These are phyloP conservation scores for Colletotrichum scovillei DNA, from an alignment of 2,329 filamentous ascomycete genomes.

Conservation along the genomic window DNA sequence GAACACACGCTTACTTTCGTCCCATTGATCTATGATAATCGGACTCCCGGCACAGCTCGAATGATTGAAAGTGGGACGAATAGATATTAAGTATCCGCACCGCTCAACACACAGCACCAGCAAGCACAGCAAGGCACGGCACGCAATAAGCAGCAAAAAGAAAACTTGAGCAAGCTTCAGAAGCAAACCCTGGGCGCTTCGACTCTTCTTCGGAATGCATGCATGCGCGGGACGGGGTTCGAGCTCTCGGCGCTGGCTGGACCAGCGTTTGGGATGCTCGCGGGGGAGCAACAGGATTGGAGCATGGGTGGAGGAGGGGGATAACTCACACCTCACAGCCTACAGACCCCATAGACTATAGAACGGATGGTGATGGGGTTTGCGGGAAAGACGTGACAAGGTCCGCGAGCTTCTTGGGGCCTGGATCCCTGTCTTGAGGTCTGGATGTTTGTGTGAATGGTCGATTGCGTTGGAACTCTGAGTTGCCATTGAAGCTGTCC, in stretches of 20 bases:
- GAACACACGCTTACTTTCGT: constrained; percentile 17
- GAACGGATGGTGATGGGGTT: constrained; percentile 5
- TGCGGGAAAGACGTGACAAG: constrained; percentile 23
- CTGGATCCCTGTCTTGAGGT: constrained; percentile 2
- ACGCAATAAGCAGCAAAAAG: neutral
- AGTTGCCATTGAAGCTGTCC: neutral
- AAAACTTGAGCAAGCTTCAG: neutral
- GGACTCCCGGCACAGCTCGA: neutral
- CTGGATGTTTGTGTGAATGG: neutral
- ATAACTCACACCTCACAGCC: too few species aligned
- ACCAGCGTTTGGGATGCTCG: constrained; percentile 34
- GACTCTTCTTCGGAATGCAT: constrained; percentile 2
- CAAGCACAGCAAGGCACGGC: too few species aligned
- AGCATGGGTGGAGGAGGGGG: neutral
- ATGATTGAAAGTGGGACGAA: constrained; percentile 3
- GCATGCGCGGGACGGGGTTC: constrained; percentile 32
- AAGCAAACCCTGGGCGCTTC: constrained; percentile 20
- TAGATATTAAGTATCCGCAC: constrained; percentile 5
- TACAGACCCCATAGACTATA: too few species aligned
- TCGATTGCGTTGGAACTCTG: neutral
- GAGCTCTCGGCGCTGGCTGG: constrained; percentile 23
- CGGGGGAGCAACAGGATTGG: constrained; percentile 10
- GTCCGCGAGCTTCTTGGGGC: constrained; percentile 19
- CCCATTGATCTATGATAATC: constrained; percentile 20
- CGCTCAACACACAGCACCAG: neutral